Evolutionary conservation across 2,329 filamentous ascomycete species (phyloP).

Genomic region (Rasamsonia emersonii): DNA sequence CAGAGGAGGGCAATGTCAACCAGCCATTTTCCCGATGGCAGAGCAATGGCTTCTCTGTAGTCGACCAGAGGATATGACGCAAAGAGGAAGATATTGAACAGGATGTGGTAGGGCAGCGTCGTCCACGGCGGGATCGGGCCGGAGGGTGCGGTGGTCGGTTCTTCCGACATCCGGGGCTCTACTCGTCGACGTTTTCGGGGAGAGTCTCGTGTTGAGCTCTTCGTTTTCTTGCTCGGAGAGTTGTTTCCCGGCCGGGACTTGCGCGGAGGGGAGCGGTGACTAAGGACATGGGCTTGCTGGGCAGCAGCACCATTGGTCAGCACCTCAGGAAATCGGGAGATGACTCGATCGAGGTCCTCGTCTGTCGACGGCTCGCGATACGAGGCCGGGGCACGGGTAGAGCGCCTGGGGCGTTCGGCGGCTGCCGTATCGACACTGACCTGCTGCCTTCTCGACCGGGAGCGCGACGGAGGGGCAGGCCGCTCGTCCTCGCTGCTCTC

Average conservation of each 20-base stretch:
- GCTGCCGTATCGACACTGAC: slow-evolving; percentile 3
- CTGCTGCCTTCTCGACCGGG: slow-evolving; percentile 5
- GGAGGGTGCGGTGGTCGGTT: slow-evolving; percentile 13
- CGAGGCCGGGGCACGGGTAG: slow-evolving; percentile 17
- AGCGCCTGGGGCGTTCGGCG: slow-evolving; percentile 22
- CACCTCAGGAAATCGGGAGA: slow-evolving; percentile 8
- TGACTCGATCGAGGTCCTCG: slow-evolving; percentile 13
- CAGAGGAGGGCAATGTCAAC: slow-evolving; percentile 55
- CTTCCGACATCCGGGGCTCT: slow-evolving; percentile 1
- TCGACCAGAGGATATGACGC: slow-evolving; percentile 52
- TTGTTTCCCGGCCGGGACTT: slow-evolving; percentile 2
- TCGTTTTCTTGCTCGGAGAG: slow-evolving; percentile 13
- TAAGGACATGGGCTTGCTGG: too few species aligned
- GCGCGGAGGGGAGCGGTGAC: too few species aligned
- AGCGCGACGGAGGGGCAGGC: slow-evolving; percentile 5
- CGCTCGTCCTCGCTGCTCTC: slow-evolving; percentile 13
- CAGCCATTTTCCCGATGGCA: slow-evolving; percentile 47
- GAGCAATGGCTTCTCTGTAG: slow-evolving; percentile 16
- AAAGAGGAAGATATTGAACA: slow-evolving; percentile 61
- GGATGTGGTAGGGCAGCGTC: slow-evolving; percentile 58
- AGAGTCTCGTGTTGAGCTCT: slow-evolving; percentile 7
- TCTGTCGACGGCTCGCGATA: slow-evolving; percentile 30
- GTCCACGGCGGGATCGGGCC: slow-evolving; percentile 48
- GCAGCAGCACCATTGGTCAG: slow-evolving; percentile 1
- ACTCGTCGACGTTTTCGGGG: slow-evolving; percentile 8